Base-by-base conservation (phyloP, 2,329 filamentous ascomycete species). In the Didymella lethalis region DNA sequence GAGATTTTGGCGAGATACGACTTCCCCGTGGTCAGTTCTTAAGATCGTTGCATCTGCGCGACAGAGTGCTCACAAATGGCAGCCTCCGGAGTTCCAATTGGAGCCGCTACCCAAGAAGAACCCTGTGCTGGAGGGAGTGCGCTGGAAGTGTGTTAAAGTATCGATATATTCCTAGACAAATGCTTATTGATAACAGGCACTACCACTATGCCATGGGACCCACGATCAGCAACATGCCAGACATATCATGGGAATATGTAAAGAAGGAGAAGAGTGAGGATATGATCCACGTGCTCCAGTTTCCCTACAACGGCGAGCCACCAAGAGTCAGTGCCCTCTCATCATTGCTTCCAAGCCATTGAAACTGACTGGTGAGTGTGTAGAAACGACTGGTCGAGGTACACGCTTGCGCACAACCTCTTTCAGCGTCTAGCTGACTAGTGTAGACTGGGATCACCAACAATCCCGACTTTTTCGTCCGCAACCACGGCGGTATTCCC, bases 401-500 rank as follows among this genome's bases (percentile, higher is more conserved):
- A 64, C 25, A 61, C 57, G 14, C 26, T 10, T 16, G 10, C 25
- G n/a, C 16, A 12, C 0, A 8, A 0, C 2, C 20, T 2, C 1
- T 7, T 18, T 7, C 7, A 14, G 4, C 23, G 10, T 34, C 12
- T 8, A 29, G 40, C 68, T 71, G 48, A 73, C 43, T 2, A 34
- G 2, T 7, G 1, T 29, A 73, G 68, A 81, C 81, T 4, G 80
- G 83, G 23, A 82, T 91, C 38, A 92, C 89, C 0, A 78, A 82
- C 0, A 92, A 90, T 60, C 64, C 78, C 4, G 77, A 84, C n/a
- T 85, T 88, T 64, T 92, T 90, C 63, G 86, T 92, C 0, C 81
- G 89, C 7, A 92, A 92, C 59, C 89, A 92, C 61, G 88, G 89
- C 10, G 88, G 89, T 0, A 86, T 92, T 18, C 90, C 90, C 0